Conservation (phyloP, 257 asterid genomes). For the Salvia splendens region DNA sequence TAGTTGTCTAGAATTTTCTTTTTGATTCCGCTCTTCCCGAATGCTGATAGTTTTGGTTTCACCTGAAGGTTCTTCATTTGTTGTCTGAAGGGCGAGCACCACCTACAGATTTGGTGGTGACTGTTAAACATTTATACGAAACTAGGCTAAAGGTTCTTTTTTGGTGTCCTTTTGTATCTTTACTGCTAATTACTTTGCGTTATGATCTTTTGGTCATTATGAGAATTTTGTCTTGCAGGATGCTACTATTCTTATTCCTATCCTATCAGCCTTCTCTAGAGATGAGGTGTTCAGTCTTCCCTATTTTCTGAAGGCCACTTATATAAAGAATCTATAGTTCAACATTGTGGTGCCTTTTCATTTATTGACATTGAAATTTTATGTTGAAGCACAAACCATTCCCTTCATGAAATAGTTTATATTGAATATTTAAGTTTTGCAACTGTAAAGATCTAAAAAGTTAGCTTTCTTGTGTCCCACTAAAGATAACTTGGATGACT, state of each 20-base stretch:
- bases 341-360: slow-evolving; percentile 10
- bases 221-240: slow-evolving; percentile 66
- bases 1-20: slow-evolving; percentile 25
- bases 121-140: slow-evolving; percentile 79
- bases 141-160: slow-evolving; percentile 74
- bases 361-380: slow-evolving; percentile 15
- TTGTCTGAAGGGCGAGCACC: slow-evolving; percentile 85
- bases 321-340: slow-evolving; percentile 19
- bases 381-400: slow-evolving; percentile 13
- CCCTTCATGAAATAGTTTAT: slow-evolving; percentile 4
- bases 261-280: slow-evolving; percentile 83
- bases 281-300: slow-evolving; percentile 62
- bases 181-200: slow-evolving; percentile 22
- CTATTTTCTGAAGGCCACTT: slow-evolving; percentile 20
- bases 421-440: no score
- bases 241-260: slow-evolving; percentile 88
- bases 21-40: slow-evolving; percentile 32
- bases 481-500: no score
- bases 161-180: slow-evolving; percentile 6
- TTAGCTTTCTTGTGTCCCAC: no score
- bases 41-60: slow-evolving; percentile 34
- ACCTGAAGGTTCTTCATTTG: slow-evolving; percentile 69
- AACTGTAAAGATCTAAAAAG: no score
- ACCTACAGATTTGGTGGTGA: slow-evolving; percentile 70
- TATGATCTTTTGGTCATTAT: slow-evolving; percentile 30